These are phyloP conservation scores for Podila epigama DNA, from an alignment of 192 early-diverging fungal genomes.

Conservation along the genomic window DNA sequence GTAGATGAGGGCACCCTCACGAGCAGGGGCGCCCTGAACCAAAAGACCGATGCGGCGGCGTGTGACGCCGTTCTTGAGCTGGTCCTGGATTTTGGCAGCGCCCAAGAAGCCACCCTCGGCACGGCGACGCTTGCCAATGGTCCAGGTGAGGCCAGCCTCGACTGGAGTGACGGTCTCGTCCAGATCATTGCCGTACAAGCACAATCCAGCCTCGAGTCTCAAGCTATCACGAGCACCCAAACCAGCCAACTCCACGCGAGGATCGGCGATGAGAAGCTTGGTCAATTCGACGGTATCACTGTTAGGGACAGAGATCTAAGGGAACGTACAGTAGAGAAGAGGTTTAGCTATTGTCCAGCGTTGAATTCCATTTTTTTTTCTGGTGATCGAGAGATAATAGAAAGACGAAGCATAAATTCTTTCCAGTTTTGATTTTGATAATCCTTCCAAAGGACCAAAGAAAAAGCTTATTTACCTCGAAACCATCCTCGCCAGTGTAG, in stretches of 20 bases:
- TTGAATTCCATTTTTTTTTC: not conserved
- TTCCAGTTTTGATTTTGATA: too few relatives aligned
- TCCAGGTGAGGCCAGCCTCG: slow-evolving; percentile 95
- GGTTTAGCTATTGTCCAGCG: not conserved
- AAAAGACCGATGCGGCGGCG: slow-evolving; percentile 89
- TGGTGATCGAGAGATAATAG: too few relatives aligned
- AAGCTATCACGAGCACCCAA: slow-evolving; percentile 94
- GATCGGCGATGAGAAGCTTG: slow-evolving; percentile 68
- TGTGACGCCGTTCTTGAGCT: slow-evolving; percentile 81
- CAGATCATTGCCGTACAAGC: slow-evolving; percentile 96
- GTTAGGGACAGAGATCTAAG: slow-evolving; percentile 85
- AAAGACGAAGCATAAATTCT: too few relatives aligned
- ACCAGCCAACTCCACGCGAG: slow-evolving; percentile 90
- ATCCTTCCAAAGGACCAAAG: too few relatives aligned
- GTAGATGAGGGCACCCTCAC: slow-evolving; percentile 76
- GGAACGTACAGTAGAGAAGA: not conserved
- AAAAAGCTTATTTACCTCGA: slow-evolving; percentile 70
- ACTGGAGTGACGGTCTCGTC: slow-evolving; percentile 92
- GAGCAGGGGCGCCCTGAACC: slow-evolving; percentile 93
- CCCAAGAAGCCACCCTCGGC: slow-evolving; percentile 94
- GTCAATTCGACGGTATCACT: slow-evolving; percentile 72
- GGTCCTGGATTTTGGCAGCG: slow-evolving; percentile 81
- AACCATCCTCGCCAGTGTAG: slow-evolving; percentile 99
- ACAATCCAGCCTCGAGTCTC: slow-evolving; percentile 96
- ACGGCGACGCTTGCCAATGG: slow-evolving; percentile 89